Percentiles rank a stretch among this genome's conserved stretches.
phyloP scores from a whole-genome alignment of 345 rosid species.

The Capsella bursapastoris region DNA sequence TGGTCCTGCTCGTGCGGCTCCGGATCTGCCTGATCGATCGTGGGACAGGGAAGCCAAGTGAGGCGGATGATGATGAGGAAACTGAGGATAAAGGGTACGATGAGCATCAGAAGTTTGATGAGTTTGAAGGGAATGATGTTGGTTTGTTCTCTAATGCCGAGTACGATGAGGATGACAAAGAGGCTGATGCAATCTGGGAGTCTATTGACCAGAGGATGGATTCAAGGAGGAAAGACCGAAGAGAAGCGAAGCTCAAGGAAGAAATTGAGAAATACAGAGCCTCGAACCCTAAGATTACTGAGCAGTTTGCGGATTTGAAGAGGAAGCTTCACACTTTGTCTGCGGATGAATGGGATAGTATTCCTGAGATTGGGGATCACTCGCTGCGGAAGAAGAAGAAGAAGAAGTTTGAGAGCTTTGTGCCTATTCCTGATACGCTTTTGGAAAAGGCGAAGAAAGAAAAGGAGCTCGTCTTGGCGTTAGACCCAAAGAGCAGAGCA shows the following conservation, averaged over 20 bases:
- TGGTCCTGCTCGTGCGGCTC: constrained; percentile 95
- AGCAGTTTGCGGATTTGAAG: constrained; percentile 94
- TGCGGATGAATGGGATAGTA: constrained; percentile 83
- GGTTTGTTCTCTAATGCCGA: constrained; percentile 92
- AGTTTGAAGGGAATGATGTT: constrained; percentile 93
- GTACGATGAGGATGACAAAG: constrained; percentile 92
- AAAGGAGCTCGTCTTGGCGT: constrained; percentile 89
- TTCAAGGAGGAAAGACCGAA: constrained; percentile 81
- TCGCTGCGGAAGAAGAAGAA: constrained; percentile 88
- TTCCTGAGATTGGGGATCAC: constrained; percentile 92
- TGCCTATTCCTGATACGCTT: constrained; percentile 85
- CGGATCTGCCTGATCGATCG: constrained; percentile 88
- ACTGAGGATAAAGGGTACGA: constrained; percentile 89
- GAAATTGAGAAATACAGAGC: constrained; percentile 93
- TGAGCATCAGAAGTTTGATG: constrained; percentile 96
- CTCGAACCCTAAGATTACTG: constrained; percentile 89
- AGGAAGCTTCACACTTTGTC: constrained; percentile 74
- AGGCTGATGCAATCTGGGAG: constrained; percentile 97
- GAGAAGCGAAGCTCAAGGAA: constrained; percentile 84
- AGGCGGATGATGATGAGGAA: constrained; percentile 85
- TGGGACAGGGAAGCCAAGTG: constrained; percentile 69
- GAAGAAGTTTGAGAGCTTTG: constrained; percentile 91
- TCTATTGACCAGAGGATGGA: constrained; percentile 89
- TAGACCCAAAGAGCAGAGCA: constrained; percentile 86
- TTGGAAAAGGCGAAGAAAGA: constrained; percentile 96